Conservation (phyloP, 768 basidiomycete species). For the Imleria badia region DNA sequence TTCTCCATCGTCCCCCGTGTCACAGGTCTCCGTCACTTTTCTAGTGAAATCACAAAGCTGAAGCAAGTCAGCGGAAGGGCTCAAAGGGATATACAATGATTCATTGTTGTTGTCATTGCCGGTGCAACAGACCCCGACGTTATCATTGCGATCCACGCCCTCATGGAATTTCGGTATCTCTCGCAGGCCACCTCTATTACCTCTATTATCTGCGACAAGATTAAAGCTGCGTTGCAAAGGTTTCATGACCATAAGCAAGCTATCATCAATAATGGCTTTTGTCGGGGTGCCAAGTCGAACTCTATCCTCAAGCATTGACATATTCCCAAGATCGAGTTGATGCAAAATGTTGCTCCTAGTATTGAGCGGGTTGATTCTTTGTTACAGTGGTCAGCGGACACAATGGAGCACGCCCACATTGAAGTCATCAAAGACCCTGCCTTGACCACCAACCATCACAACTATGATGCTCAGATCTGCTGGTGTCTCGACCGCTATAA, state of each 20-base stretch:
- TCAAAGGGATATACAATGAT: conserved; percentile 38
- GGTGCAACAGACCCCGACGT: conserved; percentile 30
- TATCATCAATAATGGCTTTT: conserved; percentile 31
- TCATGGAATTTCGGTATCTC: conserved; percentile 39
- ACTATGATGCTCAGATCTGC: too few relatives aligned
- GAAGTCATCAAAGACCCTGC: too few relatives aligned
- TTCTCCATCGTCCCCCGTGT: background rate
- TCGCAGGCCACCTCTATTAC: conserved; percentile 25
- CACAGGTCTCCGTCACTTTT: conserved; percentile 37
- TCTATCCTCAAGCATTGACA: conserved; percentile 34
- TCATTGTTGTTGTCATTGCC: conserved; percentile 36
- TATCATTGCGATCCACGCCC: conserved; percentile 33
- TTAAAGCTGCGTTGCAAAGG: conserved; percentile 20
- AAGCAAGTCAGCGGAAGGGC: conserved; percentile 43
- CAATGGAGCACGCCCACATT: too few relatives aligned
- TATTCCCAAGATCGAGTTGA: conserved; percentile 47
- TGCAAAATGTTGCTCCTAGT: background rate
- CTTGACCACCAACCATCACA: too few relatives aligned
- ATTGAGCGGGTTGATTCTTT: background rate
- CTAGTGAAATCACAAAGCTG: conserved; percentile 36
- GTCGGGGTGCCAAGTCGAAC: conserved; percentile 13
- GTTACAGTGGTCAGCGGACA: conserved; percentile 3
- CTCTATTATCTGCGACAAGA: conserved; percentile 16
- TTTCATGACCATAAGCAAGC: conserved; percentile 39
- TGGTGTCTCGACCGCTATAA: background rate